Evolutionary conservation across 352 stramenopile species (phyloP), one percentile per base, ranked within the genome.

Genomic region (Elongisporangium anandrum): DNA sequence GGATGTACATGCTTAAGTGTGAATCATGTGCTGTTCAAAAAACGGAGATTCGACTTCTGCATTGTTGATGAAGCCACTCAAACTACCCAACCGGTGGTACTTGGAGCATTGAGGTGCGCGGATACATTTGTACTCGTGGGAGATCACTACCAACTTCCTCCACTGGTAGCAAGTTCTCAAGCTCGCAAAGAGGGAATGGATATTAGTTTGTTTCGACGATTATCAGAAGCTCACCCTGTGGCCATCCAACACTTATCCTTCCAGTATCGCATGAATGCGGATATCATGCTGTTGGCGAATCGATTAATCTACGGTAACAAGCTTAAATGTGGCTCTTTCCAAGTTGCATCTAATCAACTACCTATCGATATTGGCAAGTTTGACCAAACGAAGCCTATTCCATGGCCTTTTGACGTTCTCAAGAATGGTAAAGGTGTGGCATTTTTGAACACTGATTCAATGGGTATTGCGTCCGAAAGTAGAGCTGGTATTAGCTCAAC

Each of bases 51-150:
- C 65, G 97, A 99, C 72, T 95, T 98, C 60, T 98, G 97, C 50
- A 98, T 99, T 58, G 94, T 99, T 1, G 97, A 99, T 53, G 97
- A 99, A 74, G 97, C 97, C 4, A 97, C 95, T 29, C 97, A 99
- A 81, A 98, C 98, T n/a, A 98, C 88, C 10, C 90, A 99, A 72
- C 97, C 97, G 19, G 89, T 97, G 13, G 79, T 97, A 26, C 57
- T 99, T 9, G 94, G 95, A 4, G 88, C 96, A n/a, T 65, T 99
- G 4, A 84, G 92, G 52, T 88, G 81, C 50, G 96, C 96, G 2
- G 85, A 98, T 63, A 92, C 73, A 8, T 99, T 99, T 80, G 87
- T 99, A 23, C 78, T 99, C 0, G 96, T 99, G 9, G 97, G 97
- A 26, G 97, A 99, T 71, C 96, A 99, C 63, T 96, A 98, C 66